A percentile compares a stretch with the other conserved stretches of the same genome.
Conservation (phyloP, 169 alveolate species). For the Plasmodium yoelii region DNA sequence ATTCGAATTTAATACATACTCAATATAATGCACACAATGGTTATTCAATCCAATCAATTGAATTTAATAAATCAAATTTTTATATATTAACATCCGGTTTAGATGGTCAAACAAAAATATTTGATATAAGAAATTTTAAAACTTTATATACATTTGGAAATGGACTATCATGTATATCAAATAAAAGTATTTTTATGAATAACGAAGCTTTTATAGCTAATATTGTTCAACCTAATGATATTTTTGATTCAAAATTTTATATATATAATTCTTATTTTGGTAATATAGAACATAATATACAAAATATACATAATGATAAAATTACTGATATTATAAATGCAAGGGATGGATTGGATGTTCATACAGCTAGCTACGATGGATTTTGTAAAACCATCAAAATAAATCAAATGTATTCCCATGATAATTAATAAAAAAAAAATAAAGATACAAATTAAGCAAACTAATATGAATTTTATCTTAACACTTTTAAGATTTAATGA, state of each 20-base stretch:
- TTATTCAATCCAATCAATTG: slow-evolving; percentile 77
- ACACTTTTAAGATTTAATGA: too few species aligned
- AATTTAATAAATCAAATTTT: slow-evolving; percentile 74
- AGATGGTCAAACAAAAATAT: slow-evolving; percentile 82
- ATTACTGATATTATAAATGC: slow-evolving; percentile 55
- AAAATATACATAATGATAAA: slow-evolving; percentile 53
- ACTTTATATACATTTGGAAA: slow-evolving; percentile 54
- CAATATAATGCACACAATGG: slow-evolving; percentile 77
- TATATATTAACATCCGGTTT: slow-evolving; percentile 82
- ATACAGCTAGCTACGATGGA: slow-evolving; percentile 56
- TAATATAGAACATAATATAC: slow-evolving; percentile 42
- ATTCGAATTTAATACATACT: slow-evolving; percentile 77
- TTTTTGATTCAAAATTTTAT: slow-evolving; percentile 30
- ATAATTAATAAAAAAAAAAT: not conserved
- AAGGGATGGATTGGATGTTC: slow-evolving; percentile 33
- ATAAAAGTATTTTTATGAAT: slow-evolving; percentile 67
- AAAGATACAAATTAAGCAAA: too few species aligned
- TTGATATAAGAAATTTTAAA: slow-evolving; percentile 79
- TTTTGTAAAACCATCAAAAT: slow-evolving; percentile 51
- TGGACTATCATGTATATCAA: slow-evolving; percentile 60
- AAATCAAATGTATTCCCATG: slow-evolving; percentile 30
- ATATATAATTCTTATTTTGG: slow-evolving; percentile 65
- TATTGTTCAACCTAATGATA: slow-evolving; percentile 49
- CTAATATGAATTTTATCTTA: too few species aligned
- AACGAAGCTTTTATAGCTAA: slow-evolving; percentile 47